Evolutionary conservation across 2,329 filamentous ascomycete species (phyloP).

Genomic region (Colletotrichum falcatum): DNA sequence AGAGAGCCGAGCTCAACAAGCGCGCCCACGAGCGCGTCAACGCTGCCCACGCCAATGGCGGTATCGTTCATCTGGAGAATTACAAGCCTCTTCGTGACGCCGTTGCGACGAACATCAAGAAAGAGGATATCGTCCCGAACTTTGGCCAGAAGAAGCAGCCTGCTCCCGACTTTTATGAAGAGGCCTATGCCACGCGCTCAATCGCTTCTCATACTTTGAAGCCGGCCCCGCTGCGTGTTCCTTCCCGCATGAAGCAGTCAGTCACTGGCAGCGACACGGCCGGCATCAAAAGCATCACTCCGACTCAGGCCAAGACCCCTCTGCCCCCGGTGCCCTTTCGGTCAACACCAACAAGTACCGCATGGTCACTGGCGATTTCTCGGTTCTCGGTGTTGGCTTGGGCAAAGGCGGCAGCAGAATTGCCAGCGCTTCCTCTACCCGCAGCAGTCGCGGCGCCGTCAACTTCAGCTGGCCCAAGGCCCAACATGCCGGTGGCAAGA

Average conservation of each 20-base stretch:
- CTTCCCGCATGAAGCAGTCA: slow-evolving; percentile 24
- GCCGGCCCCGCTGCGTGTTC: slow-evolving; percentile 38
- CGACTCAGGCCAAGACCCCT: not conserved
- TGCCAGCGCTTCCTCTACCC: not conserved
- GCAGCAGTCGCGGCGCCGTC: slow-evolving; percentile 4
- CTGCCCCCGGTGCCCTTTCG: not conserved
- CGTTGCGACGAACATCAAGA: slow-evolving; percentile 21
- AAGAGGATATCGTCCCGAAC: slow-evolving; percentile 23
- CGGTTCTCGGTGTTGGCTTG: not conserved
- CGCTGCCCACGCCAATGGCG: slow-evolving; percentile 21
- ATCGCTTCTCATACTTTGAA: slow-evolving; percentile 39
- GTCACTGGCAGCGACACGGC: not conserved
- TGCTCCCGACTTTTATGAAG: slow-evolving; percentile 14
- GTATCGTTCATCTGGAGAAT: slow-evolving; percentile 19
- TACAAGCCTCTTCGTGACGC: slow-evolving; percentile 19
- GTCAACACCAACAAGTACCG: slow-evolving; percentile 12
- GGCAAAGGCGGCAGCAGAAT: not conserved
- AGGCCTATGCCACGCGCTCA: slow-evolving; percentile 33
- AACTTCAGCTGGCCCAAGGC: slow-evolving; percentile 35
- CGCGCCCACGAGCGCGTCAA: slow-evolving; percentile 27
- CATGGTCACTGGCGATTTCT: not conserved
- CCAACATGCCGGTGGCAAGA: not conserved
- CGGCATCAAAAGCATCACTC: not conserved
- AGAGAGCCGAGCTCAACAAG: slow-evolving; percentile 10
- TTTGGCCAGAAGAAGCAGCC: slow-evolving; percentile 13